Conservation (phyloP, 345 rosid species). For the Citrus sp. region DNA sequence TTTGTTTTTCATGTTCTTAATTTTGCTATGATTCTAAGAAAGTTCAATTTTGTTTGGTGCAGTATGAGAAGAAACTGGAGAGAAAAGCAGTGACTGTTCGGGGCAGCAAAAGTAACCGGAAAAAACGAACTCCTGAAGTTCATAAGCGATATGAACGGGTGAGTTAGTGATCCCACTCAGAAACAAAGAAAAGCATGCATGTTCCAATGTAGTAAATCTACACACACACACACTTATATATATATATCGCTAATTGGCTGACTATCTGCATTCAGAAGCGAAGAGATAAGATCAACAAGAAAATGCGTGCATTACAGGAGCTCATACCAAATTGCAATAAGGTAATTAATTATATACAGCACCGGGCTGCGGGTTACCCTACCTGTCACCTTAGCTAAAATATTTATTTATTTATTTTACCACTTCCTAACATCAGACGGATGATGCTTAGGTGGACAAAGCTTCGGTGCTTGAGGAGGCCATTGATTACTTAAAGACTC, state of each 20-base stretch:
- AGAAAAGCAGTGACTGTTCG: slow-evolving; percentile 28
- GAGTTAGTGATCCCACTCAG: background rate
- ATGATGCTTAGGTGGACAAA: slow-evolving; percentile 47
- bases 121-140: slow-evolving; percentile 33
- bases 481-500: slow-evolving; percentile 60
- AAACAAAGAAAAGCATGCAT: background rate
- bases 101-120: slow-evolving; percentile 20
- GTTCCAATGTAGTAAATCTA: background rate
- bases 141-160: slow-evolving; percentile 51
- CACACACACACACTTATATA: too few relatives aligned
- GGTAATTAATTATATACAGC: slow-evolving; percentile 25
- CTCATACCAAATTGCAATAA: slow-evolving; percentile 71
- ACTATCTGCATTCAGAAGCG: slow-evolving; percentile 36
- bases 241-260: background rate
- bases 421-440: background rate
- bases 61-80: slow-evolving; percentile 34
- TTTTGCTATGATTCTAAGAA: background rate
- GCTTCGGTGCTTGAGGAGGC: slow-evolving; percentile 66
- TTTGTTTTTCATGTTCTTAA: background rate
- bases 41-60: slow-evolving; percentile 14
- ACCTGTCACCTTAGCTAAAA: too few relatives aligned
- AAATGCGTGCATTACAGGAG: slow-evolving; percentile 57
- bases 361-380: too few relatives aligned
- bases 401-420: background rate
- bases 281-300: slow-evolving; percentile 60